Base-by-base conservation (phyloP, 176 grass and related monocot genomes). In the Aegilops longissima region DNA sequence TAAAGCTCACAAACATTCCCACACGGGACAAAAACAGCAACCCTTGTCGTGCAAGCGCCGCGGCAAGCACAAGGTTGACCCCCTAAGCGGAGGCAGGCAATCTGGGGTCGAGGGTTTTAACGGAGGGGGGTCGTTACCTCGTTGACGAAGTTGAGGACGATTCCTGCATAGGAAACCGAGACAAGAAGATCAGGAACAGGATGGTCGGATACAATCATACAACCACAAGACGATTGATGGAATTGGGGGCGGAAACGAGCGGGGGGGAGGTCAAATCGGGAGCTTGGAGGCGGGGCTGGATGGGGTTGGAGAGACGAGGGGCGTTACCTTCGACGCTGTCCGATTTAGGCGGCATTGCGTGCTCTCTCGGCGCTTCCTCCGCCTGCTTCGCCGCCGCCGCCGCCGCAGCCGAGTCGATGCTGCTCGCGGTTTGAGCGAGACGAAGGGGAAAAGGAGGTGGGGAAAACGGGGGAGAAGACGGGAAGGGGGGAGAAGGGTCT, bases 141-240 rank as follows among this genome's bases (percentile, higher is more conserved):
- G 73, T 93, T 98, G n/a, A 98, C 93, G 86, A 89, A 98, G 63
- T 45, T 84, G 54, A 98, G 87, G 74, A 98, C 93, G 87, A 98
- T 98, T 67, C 93, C 91, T 93, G 91, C 63, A 91, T 59, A 36
- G 74, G 16, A 87, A 79, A 36, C 1, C 11, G 25, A 1, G n/a
- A 3, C 18, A 64, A 9, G 59, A 74, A 11, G 5, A 17, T 21
- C 2, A 21, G 25, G 0, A 36, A 18, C 42, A 45, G 9, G 21
- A 59, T 2, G n/a, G 16, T 33, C 33, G 58, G 31, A 77, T 21
- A 4, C 5, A 59, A 20, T 13, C 54, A 87, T 2, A 40, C 1
- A 27, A 27, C 27, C 39, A 40, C 35, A 39, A 65, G 21, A 5
- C 12, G 36, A 77, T 62, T 14, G 54, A 11, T 38, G 33, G 30